Evolutionary conservation across 768 basidiomycete species (phyloP).

Genomic region (Russula dissimulans): DNA sequence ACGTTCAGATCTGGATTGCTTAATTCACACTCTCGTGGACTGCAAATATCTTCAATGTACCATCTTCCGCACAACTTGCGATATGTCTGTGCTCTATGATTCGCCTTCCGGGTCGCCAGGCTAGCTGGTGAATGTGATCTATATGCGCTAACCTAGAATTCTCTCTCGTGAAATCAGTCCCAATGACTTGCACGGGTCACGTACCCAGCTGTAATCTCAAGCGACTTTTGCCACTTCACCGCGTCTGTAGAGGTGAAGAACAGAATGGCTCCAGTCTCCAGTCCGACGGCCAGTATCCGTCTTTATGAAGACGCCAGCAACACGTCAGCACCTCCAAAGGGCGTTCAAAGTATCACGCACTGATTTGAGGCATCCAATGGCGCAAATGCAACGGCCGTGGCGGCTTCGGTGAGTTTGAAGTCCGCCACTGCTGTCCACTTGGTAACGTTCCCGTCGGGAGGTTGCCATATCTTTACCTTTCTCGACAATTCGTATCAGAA

Average conservation of each 20-base stretch:
- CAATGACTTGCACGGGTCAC: conserved; percentile 19
- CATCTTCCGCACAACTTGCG: conserved; percentile 89
- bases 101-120: conserved; percentile 55
- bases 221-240: conserved; percentile 38
- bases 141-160: conserved; percentile 56
- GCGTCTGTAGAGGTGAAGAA: conserved; percentile 41
- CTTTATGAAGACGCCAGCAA: conserved; percentile 21
- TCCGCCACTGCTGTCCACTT: conserved; percentile 52
- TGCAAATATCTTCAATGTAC: conserved; percentile 64
- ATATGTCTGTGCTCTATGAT: conserved; percentile 36
- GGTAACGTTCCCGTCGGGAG: conserved; percentile 22
- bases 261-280: conserved; percentile 71
- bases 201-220: conserved; percentile 45
- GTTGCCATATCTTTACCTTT: conserved; percentile 81
- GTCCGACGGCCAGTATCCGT: conserved; percentile 67
- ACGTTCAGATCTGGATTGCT: conserved; percentile 22
- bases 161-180: background rate
- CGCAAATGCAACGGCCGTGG: conserved; percentile 72
- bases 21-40: conserved; percentile 19
- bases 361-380: conserved; percentile 30
- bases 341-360: conserved; percentile 27
- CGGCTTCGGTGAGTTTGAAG: conserved; percentile 65
- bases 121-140: conserved; percentile 67
- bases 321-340: background rate
- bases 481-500: background rate